A percentile compares a stretch with the other conserved stretches of the same genome.
These are phyloP conservation scores for Termitomyces sp. DNA, from an alignment of 768 basidiomycete species.

Conservation along the genomic window DNA sequence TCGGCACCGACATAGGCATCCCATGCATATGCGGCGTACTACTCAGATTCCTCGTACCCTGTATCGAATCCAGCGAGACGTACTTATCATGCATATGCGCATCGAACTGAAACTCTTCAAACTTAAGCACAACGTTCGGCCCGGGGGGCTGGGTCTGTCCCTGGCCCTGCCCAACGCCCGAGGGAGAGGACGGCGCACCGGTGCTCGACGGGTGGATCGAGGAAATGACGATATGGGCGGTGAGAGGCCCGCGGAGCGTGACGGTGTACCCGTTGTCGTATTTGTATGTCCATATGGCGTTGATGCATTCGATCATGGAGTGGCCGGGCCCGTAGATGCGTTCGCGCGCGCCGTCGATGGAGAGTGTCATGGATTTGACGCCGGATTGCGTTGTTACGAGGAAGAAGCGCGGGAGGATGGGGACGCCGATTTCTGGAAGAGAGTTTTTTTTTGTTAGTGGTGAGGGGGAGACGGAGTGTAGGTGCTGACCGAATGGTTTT, in stretches of 20 bases:
- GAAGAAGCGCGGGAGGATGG: conserved; percentile 80
- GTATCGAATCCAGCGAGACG: conserved; percentile 59
- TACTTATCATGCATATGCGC: conserved; percentile 70
- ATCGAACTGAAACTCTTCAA: conserved; percentile 72
- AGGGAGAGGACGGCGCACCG: conserved; percentile 9
- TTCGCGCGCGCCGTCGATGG: conserved; percentile 74
- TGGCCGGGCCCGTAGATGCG: conserved; percentile 39
- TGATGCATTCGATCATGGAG: conserved; percentile 62
- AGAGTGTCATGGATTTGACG: conserved; percentile 77
- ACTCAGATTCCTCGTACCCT: conserved; percentile 41
- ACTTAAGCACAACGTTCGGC: conserved; percentile 41
- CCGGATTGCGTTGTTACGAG: conserved; percentile 81
- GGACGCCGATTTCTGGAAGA: conserved; percentile 66
- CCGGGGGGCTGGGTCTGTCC: not conserved
- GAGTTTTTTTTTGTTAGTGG: not conserved
- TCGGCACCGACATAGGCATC: too few species aligned
- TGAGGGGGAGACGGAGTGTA: not conserved
- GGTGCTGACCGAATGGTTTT: conserved; percentile 73
- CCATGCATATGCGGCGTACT: not conserved
- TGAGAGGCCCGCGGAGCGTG: conserved; percentile 68
- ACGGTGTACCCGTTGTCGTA: conserved; percentile 78
- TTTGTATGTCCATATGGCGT: conserved; percentile 77
- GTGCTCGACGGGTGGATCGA: conserved; percentile 23
- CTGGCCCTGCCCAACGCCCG: not conserved
- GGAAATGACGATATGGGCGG: conserved; percentile 51